A percentile compares a stretch with the other conserved stretches of the same genome.
phyloP scores from a whole-genome alignment of 164 flowering plant genomes.

The Chimonanthus salicifolius region DNA sequence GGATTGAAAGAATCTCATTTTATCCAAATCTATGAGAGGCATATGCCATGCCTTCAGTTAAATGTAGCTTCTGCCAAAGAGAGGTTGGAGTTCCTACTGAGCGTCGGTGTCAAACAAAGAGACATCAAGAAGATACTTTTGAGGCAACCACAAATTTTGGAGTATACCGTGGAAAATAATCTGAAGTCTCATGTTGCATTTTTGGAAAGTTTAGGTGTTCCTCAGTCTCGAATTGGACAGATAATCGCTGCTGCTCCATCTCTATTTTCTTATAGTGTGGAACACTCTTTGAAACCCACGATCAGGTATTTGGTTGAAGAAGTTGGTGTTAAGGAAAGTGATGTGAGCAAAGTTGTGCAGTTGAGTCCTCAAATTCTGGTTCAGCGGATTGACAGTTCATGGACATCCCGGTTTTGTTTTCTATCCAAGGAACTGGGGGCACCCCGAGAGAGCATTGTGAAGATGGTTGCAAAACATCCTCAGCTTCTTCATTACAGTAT shows the following conservation, averaged over 20 bases:
- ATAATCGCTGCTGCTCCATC: slow-evolving; percentile 84
- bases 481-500: slow-evolving; percentile 95
- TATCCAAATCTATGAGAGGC: slow-evolving; percentile 79
- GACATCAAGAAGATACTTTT: slow-evolving; percentile 72
- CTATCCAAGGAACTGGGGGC: slow-evolving; percentile 85
- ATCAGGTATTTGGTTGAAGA: slow-evolving; percentile 85
- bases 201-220: slow-evolving; percentile 64
- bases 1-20: slow-evolving; percentile 84
- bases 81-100: slow-evolving; percentile 72
- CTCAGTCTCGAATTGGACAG: slow-evolving; percentile 69
- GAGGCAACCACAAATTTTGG: slow-evolving; percentile 89
- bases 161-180: slow-evolving; percentile 80
- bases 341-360: slow-evolving; percentile 84
- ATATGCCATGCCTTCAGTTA: slow-evolving; percentile 80
- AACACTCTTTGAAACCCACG: slow-evolving; percentile 85
- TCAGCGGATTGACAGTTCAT: slow-evolving; percentile 72
- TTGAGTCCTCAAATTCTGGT: slow-evolving; percentile 93
- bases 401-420: slow-evolving; percentile 73
- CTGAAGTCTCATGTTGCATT: slow-evolving; percentile 79
- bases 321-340: slow-evolving; percentile 67
- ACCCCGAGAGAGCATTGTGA: slow-evolving; percentile 72
- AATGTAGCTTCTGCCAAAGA: slow-evolving; percentile 72
- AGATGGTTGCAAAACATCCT: slow-evolving; percentile 92
- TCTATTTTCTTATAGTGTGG: slow-evolving; percentile 85
- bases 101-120: slow-evolving; percentile 81